Base-by-base conservation (phyloP, 2,329 filamentous ascomycete species). In the Aspergillus ochraceoroseus region DNA sequence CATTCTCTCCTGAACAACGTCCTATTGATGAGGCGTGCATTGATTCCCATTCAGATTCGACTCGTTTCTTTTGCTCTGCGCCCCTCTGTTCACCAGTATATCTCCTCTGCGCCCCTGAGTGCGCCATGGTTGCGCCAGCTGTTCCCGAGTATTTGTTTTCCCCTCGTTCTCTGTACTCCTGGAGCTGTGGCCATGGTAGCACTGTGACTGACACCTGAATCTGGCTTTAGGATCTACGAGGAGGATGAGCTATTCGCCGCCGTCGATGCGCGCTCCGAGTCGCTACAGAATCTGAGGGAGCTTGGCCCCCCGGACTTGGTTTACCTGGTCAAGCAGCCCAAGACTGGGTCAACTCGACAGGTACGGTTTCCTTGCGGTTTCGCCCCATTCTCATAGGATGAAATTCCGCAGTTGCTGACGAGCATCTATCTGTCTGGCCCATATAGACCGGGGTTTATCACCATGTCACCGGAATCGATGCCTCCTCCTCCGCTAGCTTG, bases 381-480 rank as follows among this genome's bases (percentile, higher is more conserved):
- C 17, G 15, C 9, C 25, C 19, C 19, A 30, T 3, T 18, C 12
- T 27, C 7, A n/a, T 17, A 19, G 18, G 7, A 22, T 14, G 14
- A 7, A 5, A 3, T 18, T 19, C 12, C 14, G 11, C 26, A 22
- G 20, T n/a, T 8, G 26, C 36, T 43, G 32, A 40, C 25, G 14
- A 12, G 14, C 17, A n/a, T 43, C 18, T 27, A n/a, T 22, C 9
- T 22, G 5, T 22, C 5, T 22, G 27, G 43, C 42, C 19, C 18
- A 47, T 48, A 14, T 55, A 95, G 85, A 82, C 82, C 47, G 92
- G 92, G 44, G 83, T 95, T 41, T 98, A 98, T 64, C 92, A 98
- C 66, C 92, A 98, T 80, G 89, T 95, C 55, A 95, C 88, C 26
- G 92, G 92, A 46, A 83, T 95, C 60, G 92, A 98, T 69, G 92